These are phyloP conservation scores for Fusarium lateritium DNA, from an alignment of 2,329 filamentous ascomycete genomes.

Conservation along the genomic window DNA sequence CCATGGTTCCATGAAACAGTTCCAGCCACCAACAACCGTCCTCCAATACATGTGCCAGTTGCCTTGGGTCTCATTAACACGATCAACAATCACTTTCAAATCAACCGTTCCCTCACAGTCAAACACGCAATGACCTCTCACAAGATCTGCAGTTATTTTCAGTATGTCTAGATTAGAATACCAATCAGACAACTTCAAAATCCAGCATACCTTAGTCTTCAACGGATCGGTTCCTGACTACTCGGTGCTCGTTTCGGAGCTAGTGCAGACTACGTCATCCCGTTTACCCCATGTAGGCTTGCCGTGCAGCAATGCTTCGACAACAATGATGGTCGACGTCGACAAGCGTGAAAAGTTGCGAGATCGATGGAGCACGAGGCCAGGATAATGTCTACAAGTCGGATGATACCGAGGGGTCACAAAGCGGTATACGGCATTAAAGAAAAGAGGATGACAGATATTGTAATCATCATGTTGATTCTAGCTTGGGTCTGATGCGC, in stretches of 20 bases:
- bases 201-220: background rate
- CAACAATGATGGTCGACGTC: too few relatives aligned
- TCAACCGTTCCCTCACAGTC: background rate
- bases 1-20: too few relatives aligned
- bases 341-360: too few relatives aligned
- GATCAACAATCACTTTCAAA: background rate
- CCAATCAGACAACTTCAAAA: background rate
- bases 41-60: too few relatives aligned
- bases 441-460: background rate
- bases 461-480: constrained; percentile 22
- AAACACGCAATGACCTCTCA: background rate
- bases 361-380: background rate
- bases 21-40: too few relatives aligned
- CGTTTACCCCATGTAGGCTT: constrained; percentile 5
- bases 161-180: background rate
- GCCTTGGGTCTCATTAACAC: too few relatives aligned
- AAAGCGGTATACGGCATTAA: background rate
- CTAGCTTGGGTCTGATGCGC: constrained; percentile 23
- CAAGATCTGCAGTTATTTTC: background rate
- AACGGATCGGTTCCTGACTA: background rate
- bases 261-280: constrained; percentile 38
- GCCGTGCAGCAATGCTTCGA: background rate
- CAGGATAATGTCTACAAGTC: constrained; percentile 36
- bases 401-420: too few relatives aligned
- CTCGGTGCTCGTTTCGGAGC: background rate